These are phyloP conservation scores for Arthromyces matolae DNA, from an alignment of 768 basidiomycete genomes.

Conservation along the genomic window DNA sequence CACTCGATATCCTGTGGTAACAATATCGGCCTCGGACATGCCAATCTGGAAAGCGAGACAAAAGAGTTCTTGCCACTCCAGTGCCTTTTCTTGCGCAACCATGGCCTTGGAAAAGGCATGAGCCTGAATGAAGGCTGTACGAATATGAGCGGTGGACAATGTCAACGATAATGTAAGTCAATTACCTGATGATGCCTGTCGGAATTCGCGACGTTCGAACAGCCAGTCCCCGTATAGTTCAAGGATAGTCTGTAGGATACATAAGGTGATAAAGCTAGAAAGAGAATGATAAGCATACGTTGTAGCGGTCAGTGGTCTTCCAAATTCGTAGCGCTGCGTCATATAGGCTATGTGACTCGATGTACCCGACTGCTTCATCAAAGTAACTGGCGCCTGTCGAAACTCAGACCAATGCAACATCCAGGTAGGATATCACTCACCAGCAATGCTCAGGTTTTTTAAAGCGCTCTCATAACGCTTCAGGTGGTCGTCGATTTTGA, in stretches of 20 bases:
- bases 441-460: constrained; percentile 67
- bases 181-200: constrained; percentile 78
- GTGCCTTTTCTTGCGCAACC: constrained; percentile 80
- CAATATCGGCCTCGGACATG: constrained; percentile 51
- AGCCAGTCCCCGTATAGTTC: constrained; percentile 83
- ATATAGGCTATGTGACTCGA: constrained; percentile 76
- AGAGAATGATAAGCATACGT: constrained; percentile 37
- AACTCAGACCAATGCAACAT: background rate
- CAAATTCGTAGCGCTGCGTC: constrained; percentile 72
- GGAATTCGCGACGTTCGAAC: constrained; percentile 79
- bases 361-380: constrained; percentile 74
- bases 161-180: background rate
- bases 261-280: background rate
- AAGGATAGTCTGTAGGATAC: constrained; percentile 51
- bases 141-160: constrained; percentile 2
- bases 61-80: constrained; percentile 92
- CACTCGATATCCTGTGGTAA: constrained; percentile 67
- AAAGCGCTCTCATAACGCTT: constrained; percentile 74
- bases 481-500: constrained; percentile 91
- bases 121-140: constrained; percentile 71
- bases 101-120: constrained; percentile 67
- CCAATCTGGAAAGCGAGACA: constrained; percentile 60
- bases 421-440: constrained; percentile 30
- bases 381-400: constrained; percentile 62
- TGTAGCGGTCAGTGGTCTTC: constrained; percentile 58